Conservation (phyloP, 257 asterid genomes). For the Solanum acaule region DNA sequence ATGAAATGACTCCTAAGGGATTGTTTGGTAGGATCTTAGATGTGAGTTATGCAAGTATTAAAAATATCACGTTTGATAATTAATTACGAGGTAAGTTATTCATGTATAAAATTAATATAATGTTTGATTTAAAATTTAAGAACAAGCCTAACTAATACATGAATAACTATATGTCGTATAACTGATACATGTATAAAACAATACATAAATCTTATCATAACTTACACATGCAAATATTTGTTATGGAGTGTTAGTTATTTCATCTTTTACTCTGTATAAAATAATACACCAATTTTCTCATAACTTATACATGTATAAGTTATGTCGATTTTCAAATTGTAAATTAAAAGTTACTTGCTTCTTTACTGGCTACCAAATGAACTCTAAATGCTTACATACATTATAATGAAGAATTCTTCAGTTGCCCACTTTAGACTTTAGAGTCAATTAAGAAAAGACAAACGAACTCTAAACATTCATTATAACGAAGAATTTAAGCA, state of each 20-base stretch:
- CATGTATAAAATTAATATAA: neutral
- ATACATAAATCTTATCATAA: too few species aligned
- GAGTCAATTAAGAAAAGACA: too few species aligned
- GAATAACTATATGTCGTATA: too few species aligned
- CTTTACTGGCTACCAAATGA: neutral
- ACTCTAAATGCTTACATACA: too few species aligned
- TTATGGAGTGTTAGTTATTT: neutral
- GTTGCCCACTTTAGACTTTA: too few species aligned
- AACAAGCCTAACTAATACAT: too few species aligned
- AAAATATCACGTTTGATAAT: neutral
- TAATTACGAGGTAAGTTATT: neutral
- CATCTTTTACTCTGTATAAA: too few species aligned
- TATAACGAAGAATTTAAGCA: neutral
- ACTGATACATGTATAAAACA: neutral
- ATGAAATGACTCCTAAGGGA: neutral
- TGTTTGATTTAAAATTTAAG: fast-evolving
- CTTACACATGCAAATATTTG: neutral
- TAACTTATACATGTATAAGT: neutral
- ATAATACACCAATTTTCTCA: neutral
- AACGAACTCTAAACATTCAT: neutral
- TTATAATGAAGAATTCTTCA: too few species aligned
- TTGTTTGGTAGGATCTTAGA: fast-evolving
- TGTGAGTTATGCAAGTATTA: neutral
- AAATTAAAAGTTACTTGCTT: neutral
- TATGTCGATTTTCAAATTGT: neutral